Evolutionary conservation across 2,329 filamentous ascomycete genomes (phyloP).

Genomic region (Pseudofabraea citricarpa): DNA sequence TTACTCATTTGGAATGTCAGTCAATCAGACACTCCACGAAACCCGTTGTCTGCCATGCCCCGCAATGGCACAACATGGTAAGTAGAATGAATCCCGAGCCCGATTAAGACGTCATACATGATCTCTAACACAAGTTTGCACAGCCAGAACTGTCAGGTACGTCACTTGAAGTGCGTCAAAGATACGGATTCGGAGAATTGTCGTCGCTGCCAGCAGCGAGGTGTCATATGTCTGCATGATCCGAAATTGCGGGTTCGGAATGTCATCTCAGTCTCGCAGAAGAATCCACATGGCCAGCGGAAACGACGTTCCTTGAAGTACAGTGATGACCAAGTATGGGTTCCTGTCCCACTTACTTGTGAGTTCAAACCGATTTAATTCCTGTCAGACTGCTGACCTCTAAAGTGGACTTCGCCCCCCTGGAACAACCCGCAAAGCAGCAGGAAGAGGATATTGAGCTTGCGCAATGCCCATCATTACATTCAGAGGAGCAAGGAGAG

Average conservation of each 20-base stretch:
- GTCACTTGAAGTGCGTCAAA: background rate
- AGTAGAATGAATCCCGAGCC: background rate
- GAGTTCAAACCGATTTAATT: background rate
- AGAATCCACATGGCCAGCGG: background rate
- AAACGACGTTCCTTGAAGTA: background rate
- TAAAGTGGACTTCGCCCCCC: background rate
- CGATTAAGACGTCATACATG: background rate
- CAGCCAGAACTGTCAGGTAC: background rate
- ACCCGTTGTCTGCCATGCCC: background rate
- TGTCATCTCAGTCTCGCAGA: background rate
- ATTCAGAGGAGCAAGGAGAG: background rate
- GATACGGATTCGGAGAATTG: background rate
- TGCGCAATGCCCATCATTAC: background rate
- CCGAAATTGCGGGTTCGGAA: background rate
- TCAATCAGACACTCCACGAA: background rate
- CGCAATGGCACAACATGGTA: conserved; percentile 1
- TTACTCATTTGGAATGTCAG: background rate
- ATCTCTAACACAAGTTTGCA: background rate
- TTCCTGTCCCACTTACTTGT: background rate
- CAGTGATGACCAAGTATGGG: conserved; percentile 1
- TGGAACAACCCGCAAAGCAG: background rate
- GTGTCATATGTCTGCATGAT: background rate
- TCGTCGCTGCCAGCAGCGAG: background rate
- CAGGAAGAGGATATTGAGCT: background rate
- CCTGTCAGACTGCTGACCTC: background rate